Evolutionary conservation across 495 filamentous ascomycete species (phyloP).

Genomic region (Penicillium verhagenii): DNA sequence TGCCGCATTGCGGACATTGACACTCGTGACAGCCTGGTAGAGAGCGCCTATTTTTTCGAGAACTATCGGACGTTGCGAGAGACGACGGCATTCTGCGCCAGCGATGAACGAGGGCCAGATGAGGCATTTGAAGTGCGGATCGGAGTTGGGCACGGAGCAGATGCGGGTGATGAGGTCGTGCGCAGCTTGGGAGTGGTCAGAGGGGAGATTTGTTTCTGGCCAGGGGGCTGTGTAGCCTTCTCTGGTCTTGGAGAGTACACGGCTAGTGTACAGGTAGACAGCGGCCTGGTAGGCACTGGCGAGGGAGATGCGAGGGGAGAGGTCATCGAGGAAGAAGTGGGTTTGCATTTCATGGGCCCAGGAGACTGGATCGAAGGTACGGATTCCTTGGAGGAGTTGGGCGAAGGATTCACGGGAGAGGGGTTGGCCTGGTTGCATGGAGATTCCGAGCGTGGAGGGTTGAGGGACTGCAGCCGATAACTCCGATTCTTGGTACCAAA

Average conservation of each 20-base stretch:
- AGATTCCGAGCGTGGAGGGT: slow-evolving; percentile 29
- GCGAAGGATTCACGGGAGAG: slow-evolving; percentile 33
- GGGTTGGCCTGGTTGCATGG: slow-evolving; percentile 27
- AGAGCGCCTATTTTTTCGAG: slow-evolving; percentile 37
- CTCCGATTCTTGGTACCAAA: slow-evolving; percentile 37
- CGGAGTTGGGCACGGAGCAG: slow-evolving; percentile 33
- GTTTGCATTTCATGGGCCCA: slow-evolving; percentile 47
- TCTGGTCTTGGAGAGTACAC: slow-evolving; percentile 38
- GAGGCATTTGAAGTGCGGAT: slow-evolving; percentile 49
- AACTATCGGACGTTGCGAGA: slow-evolving; percentile 34
- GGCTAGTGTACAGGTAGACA: slow-evolving; percentile 47
- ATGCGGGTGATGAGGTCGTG: slow-evolving; percentile 39
- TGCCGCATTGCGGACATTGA: slow-evolving; percentile 48
- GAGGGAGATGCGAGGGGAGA: slow-evolving; percentile 41
- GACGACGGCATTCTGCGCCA: slow-evolving; percentile 41
- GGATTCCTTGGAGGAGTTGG: slow-evolving; percentile 42
- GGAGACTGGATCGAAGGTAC: slow-evolving; percentile 41
- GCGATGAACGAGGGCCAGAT: slow-evolving; percentile 52
- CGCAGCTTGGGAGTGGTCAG: slow-evolving; percentile 35
- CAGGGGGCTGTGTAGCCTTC: slow-evolving; percentile 30
- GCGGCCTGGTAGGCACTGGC: slow-evolving; percentile 43
- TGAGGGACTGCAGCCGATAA: slow-evolving; percentile 21
- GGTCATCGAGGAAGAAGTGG: slow-evolving; percentile 35
- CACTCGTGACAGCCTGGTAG: slow-evolving; percentile 41
- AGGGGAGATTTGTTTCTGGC: slow-evolving; percentile 29